A percentile compares a stretch with the other conserved stretches of the same genome.
These are phyloP conservation scores for Sugiyamaella marilandica DNA, from an alignment of 805 yeast genomes.

Conservation along the genomic window DNA sequence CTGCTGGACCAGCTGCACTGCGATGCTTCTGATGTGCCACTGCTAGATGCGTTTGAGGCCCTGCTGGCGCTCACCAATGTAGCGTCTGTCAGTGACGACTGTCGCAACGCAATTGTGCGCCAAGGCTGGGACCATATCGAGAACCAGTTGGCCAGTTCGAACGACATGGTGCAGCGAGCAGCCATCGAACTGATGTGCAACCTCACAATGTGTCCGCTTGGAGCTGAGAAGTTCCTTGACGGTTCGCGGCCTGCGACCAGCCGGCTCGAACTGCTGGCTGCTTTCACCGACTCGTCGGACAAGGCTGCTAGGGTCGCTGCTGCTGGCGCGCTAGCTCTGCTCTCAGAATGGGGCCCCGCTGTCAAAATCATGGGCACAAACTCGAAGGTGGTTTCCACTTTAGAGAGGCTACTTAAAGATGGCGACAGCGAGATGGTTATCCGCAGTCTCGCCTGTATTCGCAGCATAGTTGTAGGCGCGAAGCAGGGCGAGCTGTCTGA, in stretches of 20 bases:
- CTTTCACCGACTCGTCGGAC: constrained; percentile 34
- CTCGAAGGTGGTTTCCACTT: constrained; percentile 22
- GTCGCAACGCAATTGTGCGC: constrained; percentile 38
- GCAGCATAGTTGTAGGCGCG: neutral
- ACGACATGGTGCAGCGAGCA: constrained; percentile 50
- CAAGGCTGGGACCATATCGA: constrained; percentile 46
- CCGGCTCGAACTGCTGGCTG: constrained; percentile 30
- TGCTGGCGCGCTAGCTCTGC: constrained; percentile 37
- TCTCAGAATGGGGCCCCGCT: constrained; percentile 35
- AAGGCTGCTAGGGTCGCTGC: constrained; percentile 34
- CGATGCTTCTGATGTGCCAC: constrained; percentile 24
- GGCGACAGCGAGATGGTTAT: constrained; percentile 3
- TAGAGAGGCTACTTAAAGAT: constrained; percentile 8
- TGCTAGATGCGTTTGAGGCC: constrained; percentile 46
- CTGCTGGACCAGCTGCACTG: constrained; percentile 27
- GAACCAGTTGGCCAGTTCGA: constrained; percentile 41
- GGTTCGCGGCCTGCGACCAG: constrained; percentile 25
- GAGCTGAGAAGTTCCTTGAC: constrained; percentile 36
- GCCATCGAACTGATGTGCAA: constrained; percentile 62
- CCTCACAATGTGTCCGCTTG: constrained; percentile 39
- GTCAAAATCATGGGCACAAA: constrained; percentile 27
- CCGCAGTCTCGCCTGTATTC: neutral
- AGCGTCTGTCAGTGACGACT: constrained; percentile 43
- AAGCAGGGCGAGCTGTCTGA: neutral
- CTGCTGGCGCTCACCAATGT: constrained; percentile 65